Conservation (phyloP, 2,329 filamentous ascomycete genomes). For the Aspergillus sergii region DNA sequence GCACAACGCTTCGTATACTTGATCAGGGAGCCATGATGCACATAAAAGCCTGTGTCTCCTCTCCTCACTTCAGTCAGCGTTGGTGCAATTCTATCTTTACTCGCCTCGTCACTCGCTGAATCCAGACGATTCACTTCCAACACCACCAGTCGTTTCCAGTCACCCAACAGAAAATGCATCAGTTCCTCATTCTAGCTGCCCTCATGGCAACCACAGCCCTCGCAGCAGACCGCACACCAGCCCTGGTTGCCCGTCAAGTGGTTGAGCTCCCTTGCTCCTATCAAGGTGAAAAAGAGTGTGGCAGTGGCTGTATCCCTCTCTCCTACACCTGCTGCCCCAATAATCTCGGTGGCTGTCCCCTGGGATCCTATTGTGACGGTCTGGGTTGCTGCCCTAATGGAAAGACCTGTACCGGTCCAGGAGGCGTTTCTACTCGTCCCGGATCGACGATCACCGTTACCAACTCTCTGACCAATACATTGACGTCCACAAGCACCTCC, state of each 20-base stretch:
- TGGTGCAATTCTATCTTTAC: background rate
- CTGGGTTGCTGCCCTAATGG: slow-evolving; percentile 11
- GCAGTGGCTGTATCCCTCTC: slow-evolving; percentile 1
- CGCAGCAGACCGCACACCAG: background rate
- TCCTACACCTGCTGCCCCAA: slow-evolving; percentile 8
- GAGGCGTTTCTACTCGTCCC: slow-evolving; percentile 1
- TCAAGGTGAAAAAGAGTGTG: background rate
- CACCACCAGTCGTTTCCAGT: background rate
- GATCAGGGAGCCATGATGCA: background rate
- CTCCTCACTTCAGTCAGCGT: background rate
- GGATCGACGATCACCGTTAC: slow-evolving; percentile 7
- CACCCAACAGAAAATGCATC: slow-evolving; percentile 26
- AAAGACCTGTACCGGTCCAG: slow-evolving; percentile 4
- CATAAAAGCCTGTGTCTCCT: background rate
- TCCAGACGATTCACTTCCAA: background rate
- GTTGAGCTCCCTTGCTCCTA: slow-evolving; percentile 3
- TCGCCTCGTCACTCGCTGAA: background rate
- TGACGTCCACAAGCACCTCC: background rate
- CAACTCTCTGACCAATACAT: slow-evolving; percentile 3
- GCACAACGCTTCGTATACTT: background rate
- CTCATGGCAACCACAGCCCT: slow-evolving; percentile 1
- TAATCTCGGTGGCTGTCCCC: background rate
- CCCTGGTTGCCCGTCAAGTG: background rate
- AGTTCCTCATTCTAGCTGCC: background rate
- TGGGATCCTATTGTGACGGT: slow-evolving; percentile 5